Evolutionary conservation across 352 stramenopile species (phyloP), one percentile per base, ranked within the genome.

Genomic region (Phytophthora rubi): DNA sequence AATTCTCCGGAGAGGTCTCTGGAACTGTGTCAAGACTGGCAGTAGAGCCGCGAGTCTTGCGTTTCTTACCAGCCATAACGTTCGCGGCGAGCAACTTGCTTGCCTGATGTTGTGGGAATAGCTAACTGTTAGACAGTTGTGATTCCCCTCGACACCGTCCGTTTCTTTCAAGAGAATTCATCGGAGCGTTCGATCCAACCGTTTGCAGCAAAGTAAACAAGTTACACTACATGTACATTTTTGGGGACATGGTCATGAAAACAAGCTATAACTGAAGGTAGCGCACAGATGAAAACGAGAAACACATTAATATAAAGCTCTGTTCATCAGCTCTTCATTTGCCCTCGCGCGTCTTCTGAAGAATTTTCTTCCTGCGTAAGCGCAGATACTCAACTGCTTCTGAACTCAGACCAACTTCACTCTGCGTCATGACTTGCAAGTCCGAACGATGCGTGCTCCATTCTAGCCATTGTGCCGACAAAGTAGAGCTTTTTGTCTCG

Each of bases 361-460:
- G 15, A 47, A 67, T 60, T 35, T 59, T 6, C 16, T 60, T 35
- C 6, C 60, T 37, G 8, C 53, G 51, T 10, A 67, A 47, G 18
- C 21, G 53, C 26, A 63, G 15, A 52, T 69, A 62, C 23, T 57
- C 62, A 9, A 44, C 6, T 21, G 44, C 53, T 48, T 57, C 53
- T 21, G 32, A 32, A 4, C n/a, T 53, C 53, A 70, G 15, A 1
- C 45, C 53, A 12, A 53, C 53, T 4, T 52, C 53, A 13, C 23
- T 59, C 6, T 35, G 54, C 16, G 62, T 69, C 62, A 63, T 69
- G 6, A 69, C 9, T 12, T 62, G 39, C 44, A 69, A 12, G 33
- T 69, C 62, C 15, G 62, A 53, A 26, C 35, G 42, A 13, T 32
- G n/a, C 10, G 23, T 55, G 52, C 23, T 62, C 52, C 26, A 54